phyloP scores from a whole-genome alignment of 768 basidiomycete genomes.

The Glaciozyma antarctica region DNA sequence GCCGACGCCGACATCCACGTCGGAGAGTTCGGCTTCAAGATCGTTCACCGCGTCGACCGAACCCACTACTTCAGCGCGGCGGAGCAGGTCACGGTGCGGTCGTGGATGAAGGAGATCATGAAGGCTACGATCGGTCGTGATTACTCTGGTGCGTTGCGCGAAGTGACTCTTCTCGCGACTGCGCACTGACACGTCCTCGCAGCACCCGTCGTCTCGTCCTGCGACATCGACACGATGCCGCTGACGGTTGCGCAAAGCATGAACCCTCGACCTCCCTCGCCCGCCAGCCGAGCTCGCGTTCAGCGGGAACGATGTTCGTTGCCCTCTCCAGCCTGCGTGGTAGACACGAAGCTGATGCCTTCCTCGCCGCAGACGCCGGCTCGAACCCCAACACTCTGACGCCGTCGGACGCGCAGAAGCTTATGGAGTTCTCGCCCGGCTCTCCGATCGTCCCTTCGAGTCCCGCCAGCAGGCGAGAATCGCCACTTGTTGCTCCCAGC shows the following conservation, averaged over 20 bases:
- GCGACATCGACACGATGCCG: conserved; percentile 93
- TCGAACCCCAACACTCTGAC: conserved; percentile 37
- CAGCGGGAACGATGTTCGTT: conserved; percentile 57
- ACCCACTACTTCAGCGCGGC: conserved; percentile 86
- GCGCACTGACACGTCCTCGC: not conserved
- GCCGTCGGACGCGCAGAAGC: conserved; percentile 36
- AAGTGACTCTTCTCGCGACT: not conserved
- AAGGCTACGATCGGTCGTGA: conserved; percentile 94
- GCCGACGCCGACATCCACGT: conserved; percentile 81
- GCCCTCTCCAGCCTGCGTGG: conserved; percentile 50
- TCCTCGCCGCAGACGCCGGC: conserved; percentile 47
- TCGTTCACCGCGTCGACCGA: conserved; percentile 79
- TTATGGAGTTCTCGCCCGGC: conserved; percentile 39
- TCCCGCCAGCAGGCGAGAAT: not conserved
- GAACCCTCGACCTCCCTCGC: conserved; percentile 92
- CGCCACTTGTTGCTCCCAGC: not conserved
- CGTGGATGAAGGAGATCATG: conserved; percentile 99
- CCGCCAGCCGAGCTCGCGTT: conserved; percentile 80
- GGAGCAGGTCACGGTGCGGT: conserved; percentile 72
- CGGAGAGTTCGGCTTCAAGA: conserved; percentile 88
- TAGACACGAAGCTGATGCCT: conserved; percentile 74
- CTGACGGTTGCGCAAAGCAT: conserved; percentile 89
- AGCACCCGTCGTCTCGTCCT: conserved; percentile 92
- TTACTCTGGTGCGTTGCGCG: conserved; percentile 60
- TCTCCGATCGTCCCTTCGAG: conserved; percentile 9